phyloP scores from a whole-genome alignment of 768 basidiomycete species.

The Boletus fagicola region DNA sequence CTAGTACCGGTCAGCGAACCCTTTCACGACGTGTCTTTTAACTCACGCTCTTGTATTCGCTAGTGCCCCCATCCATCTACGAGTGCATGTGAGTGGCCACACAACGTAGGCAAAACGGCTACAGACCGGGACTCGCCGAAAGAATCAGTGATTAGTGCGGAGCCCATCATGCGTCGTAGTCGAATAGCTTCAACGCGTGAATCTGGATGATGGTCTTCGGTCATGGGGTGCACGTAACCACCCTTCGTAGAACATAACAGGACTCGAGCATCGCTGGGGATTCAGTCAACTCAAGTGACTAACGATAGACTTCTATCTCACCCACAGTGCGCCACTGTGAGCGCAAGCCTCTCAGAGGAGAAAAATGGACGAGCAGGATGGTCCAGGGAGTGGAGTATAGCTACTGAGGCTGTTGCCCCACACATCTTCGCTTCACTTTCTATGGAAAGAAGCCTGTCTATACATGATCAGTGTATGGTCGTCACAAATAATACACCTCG shows the following conservation, averaged over 20 bases:
- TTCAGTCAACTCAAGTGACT: slow-evolving; percentile 10
- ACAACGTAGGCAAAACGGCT: background rate
- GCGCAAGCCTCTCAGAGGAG: slow-evolving; percentile 63
- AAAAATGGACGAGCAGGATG: slow-evolving; percentile 79
- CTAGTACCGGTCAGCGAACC: slow-evolving; percentile 38
- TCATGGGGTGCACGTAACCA: slow-evolving; percentile 80
- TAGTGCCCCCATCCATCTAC: slow-evolving; percentile 91
- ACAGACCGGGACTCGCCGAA: slow-evolving; percentile 86
- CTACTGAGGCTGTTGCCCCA: slow-evolving; percentile 91
- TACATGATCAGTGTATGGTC: slow-evolving; percentile 7
- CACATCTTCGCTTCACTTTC: slow-evolving; percentile 69
- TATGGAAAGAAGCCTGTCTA: slow-evolving; percentile 69
- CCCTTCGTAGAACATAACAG: slow-evolving; percentile 72
- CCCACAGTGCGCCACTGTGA: slow-evolving; percentile 95
- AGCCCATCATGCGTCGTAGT: slow-evolving; percentile 86
- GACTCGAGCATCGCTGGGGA: slow-evolving; percentile 79
- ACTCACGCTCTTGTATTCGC: slow-evolving; percentile 86
- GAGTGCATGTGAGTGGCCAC: background rate
- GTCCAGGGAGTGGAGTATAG: slow-evolving; percentile 89
- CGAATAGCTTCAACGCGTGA: slow-evolving; percentile 81
- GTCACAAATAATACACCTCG: background rate
- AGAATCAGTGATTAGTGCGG: slow-evolving; percentile 86
- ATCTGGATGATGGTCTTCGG: slow-evolving; percentile 96
- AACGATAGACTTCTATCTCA: slow-evolving; percentile 34
- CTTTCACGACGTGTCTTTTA: background rate